phyloP scores from a whole-genome alignment of 164 flowering plant genomes.

The Warburgia ugandensis region DNA sequence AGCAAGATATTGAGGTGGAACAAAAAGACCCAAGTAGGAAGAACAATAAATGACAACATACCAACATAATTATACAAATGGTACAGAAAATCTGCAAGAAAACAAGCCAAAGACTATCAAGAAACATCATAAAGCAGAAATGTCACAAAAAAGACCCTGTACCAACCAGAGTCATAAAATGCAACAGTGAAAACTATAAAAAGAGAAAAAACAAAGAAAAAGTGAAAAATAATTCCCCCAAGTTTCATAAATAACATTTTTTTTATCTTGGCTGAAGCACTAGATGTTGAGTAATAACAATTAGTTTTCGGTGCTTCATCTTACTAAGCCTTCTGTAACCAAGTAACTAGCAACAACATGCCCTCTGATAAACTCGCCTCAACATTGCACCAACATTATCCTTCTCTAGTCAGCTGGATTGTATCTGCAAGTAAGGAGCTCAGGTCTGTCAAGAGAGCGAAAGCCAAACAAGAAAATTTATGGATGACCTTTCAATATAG shows the following conservation, averaged over 20 bases:
- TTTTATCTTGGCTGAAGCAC: constrained; percentile 4
- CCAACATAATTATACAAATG: no score
- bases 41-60: no score
- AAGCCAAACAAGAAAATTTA: constrained; percentile 5
- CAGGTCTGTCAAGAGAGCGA: constrained; percentile 10
- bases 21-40: no score
- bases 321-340: not conserved
- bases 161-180: no score
- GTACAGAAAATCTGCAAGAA: no score
- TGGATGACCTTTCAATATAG: not conserved
- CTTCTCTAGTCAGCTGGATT: constrained; percentile 7
- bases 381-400: constrained; percentile 7
- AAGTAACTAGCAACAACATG: not conserved
- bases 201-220: not conserved
- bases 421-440: constrained; percentile 30
- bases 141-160: no score
- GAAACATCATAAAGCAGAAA: no score
- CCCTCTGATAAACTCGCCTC: constrained; percentile 2
- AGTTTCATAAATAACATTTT: not conserved
- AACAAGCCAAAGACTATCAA: no score
- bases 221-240: not conserved
- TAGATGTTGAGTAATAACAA: not conserved
- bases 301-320: not conserved
- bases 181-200: not conserved
- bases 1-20: no score